Percentiles rank a stretch among this genome's conserved stretches.
phyloP scores from a whole-genome alignment of 2,329 filamentous ascomycete species.

The Septoria petroselini region DNA sequence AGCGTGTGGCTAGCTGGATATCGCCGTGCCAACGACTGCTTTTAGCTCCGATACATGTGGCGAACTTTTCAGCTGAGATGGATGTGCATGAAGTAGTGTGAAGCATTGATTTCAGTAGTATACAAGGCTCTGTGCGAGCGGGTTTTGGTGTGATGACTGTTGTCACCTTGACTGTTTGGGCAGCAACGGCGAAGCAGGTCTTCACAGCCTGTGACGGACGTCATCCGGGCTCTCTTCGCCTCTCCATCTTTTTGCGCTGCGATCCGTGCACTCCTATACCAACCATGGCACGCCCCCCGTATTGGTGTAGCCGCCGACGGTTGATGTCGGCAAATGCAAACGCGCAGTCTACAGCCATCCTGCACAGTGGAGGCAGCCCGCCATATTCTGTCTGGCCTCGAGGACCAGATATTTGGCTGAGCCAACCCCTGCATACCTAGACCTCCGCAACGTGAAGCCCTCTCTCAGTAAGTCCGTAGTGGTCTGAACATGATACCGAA shows the following conservation, averaged over 20 bases:
- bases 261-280: background rate
- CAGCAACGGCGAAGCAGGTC: background rate
- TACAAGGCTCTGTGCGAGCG: too few relatives aligned
- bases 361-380: too few relatives aligned
- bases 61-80: slow-evolving; percentile 5
- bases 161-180: slow-evolving; percentile 4
- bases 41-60: too few relatives aligned
- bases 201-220: background rate
- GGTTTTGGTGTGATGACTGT: background rate
- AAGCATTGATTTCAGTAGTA: too few relatives aligned
- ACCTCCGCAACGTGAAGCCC: too few relatives aligned
- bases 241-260: slow-evolving; percentile 11
- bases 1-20: slow-evolving; percentile 1
- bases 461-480: too few relatives aligned
- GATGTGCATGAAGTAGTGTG: background rate
- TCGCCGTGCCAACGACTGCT: too few relatives aligned
- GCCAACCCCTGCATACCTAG: too few relatives aligned
- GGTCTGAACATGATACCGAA: too few relatives aligned
- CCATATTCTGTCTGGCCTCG: too few relatives aligned
- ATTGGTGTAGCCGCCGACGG: too few relatives aligned
- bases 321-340: background rate
- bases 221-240: slow-evolving; percentile 13
- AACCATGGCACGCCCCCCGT: slow-evolving; percentile 2
- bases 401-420: too few relatives aligned
- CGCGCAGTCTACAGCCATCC: background rate